Conservation (phyloP, 2,329 filamentous ascomycete species). For the Teratosphaeriaceae sp. region DNA sequence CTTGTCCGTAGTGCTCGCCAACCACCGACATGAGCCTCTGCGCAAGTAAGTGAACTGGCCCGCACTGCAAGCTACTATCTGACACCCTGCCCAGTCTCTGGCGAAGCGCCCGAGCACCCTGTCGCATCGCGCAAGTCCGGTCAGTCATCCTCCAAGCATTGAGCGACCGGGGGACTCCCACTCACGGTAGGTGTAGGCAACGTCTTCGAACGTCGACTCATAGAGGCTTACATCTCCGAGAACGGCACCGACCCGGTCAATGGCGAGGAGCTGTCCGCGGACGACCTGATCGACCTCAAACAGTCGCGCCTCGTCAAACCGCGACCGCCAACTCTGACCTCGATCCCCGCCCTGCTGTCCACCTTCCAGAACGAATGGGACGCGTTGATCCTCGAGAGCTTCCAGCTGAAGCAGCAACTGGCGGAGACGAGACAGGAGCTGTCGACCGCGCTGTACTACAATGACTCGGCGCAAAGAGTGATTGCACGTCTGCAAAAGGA, state of each 20-base stretch:
- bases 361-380: slow-evolving; percentile 99
- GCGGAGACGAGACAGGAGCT: slow-evolving; percentile 88
- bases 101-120: slow-evolving; percentile 89
- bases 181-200: slow-evolving; percentile 53
- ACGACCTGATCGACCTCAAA: slow-evolving; percentile 86
- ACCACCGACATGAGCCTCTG: background rate
- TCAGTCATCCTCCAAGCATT: slow-evolving; percentile 37
- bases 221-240: slow-evolving; percentile 90
- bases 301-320: slow-evolving; percentile 77
- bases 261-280: slow-evolving; percentile 71
- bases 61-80: background rate
- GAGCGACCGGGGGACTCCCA: slow-evolving; percentile 25
- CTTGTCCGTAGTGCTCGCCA: no score
- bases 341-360: slow-evolving; percentile 86
- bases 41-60: background rate
- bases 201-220: slow-evolving; percentile 90
- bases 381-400: slow-evolving; percentile 82
- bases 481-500: slow-evolving; percentile 88
- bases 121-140: slow-evolving; percentile 93
- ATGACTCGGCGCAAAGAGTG: slow-evolving; percentile 93
- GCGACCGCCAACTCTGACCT: slow-evolving; percentile 86
- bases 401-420: slow-evolving; percentile 82
- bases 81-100: slow-evolving; percentile 62
- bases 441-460: slow-evolving; percentile 88
- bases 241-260: slow-evolving; percentile 89